Base-by-base conservation (phyloP, 2,329 filamentous ascomycete genomes). In the Teratosphaeria viscida region DNA sequence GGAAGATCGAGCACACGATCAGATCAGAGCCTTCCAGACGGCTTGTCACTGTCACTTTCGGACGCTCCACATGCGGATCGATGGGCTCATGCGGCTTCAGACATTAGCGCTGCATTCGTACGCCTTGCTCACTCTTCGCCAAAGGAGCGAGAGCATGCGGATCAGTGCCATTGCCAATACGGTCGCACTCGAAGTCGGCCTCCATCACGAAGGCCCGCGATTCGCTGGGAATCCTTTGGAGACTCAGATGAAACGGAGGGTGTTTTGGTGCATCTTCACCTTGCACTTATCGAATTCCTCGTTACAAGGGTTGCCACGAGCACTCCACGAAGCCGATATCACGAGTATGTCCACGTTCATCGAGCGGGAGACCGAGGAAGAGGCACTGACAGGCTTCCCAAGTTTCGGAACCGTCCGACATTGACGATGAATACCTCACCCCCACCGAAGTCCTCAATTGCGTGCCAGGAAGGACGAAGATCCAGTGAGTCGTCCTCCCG, bases 401-500 rank as follows among this genome's bases (percentile, higher is more conserved):
- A 29, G 56, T 59, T 35, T 23, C 57, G n/a, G 54, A 59, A 32
- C 60, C 60, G 34, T 35, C 23, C 1, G 57, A 61, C 39, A 52
- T 61, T 19, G 60, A 61, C 47, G 60, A 61, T 43, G 60, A 61
- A 29, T 54, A 61, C n/a, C 52, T 61, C 8, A 61, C 57, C 14
- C 14, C 57, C 10, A 61, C 57, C 8, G 54, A 59, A 47, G 34
- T 59, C 11, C 27, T 26, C 3, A 54, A 56, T 16, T 5, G 52
- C 12, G 16, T 60, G 3, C 23, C 23, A 23, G 57, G 49, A 19
- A 26, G 52, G 23, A 61, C 53, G 8, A 61, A 57, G 26, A 61
- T 61, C 23, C 60, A 61, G 23, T 23, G 2, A 23, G 23, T 23
- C 23, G 23, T 23, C 23, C 23, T 23, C 2, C 23, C 23, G 23